phyloP scores from a whole-genome alignment of 768 basidiomycete species.

The Coprinellus micaceus region DNA sequence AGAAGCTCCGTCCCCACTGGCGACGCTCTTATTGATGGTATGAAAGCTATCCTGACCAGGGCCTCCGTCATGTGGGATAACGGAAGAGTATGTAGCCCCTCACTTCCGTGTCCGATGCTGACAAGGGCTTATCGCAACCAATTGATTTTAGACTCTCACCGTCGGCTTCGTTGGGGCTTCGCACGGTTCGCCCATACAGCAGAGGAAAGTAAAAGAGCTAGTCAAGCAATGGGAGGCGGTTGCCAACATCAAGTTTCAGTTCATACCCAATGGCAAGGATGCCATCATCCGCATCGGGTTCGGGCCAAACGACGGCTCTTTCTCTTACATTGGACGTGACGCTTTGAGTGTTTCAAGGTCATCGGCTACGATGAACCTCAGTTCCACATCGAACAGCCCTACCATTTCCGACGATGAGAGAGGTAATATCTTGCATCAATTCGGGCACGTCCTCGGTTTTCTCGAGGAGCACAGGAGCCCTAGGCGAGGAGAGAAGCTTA shows the following conservation, averaged over 20 bases:
- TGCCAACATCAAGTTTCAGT: constrained; percentile 12
- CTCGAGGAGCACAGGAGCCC: constrained; percentile 17
- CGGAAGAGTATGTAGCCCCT: background rate
- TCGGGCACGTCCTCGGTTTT: constrained; percentile 15
- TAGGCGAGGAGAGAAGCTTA: constrained; percentile 10
- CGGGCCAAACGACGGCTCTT: constrained; percentile 9
- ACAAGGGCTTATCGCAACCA: background rate
- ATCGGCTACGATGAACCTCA: constrained; percentile 14
- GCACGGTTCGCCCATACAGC: background rate
- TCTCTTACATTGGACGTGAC: constrained; percentile 12
- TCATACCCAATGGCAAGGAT: background rate
- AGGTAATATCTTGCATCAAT: constrained; percentile 18
- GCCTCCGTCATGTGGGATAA: constrained; percentile 5
- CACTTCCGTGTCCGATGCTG: background rate
- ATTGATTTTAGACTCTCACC: background rate
- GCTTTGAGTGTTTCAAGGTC: background rate
- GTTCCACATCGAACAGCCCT: background rate
- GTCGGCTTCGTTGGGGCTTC: background rate
- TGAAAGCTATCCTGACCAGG: constrained; percentile 2
- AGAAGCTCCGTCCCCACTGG: background rate
- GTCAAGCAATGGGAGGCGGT: constrained; percentile 16
- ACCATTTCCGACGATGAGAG: background rate
- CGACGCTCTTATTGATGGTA: background rate
- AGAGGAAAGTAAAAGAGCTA: constrained; percentile 7
- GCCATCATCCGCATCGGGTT: constrained; percentile 12